Evolutionary conservation across 2,329 filamentous ascomycete species (phyloP).

Genomic region (Hymenotorrendiella dingleyae): DNA sequence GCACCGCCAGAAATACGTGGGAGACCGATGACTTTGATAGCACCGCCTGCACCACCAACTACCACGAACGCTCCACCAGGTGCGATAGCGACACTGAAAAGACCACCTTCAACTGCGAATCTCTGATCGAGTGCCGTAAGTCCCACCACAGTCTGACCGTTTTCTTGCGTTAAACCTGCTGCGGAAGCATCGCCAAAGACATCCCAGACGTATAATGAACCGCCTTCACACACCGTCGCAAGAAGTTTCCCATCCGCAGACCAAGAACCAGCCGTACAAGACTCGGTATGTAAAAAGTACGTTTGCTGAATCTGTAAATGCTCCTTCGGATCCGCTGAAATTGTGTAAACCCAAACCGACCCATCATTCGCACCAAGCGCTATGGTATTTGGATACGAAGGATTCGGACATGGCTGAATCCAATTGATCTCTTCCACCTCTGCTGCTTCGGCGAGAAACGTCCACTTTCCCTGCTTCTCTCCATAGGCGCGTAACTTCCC

Average conservation of each 20-base stretch:
- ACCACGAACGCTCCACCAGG: conserved; percentile 75
- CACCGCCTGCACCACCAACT: conserved; percentile 80
- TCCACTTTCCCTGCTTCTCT: conserved; percentile 9
- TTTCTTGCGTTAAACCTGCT: conserved; percentile 49
- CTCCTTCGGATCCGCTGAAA: conserved; percentile 35
- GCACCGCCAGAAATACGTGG: conserved; percentile 48
- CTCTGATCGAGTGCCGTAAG: conserved; percentile 79
- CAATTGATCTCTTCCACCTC: conserved; percentile 97
- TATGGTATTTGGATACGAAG: conserved; percentile 69
- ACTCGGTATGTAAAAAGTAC: conserved; percentile 82
- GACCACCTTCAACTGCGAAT: conserved; percentile 84
- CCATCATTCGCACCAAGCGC: conserved; percentile 87
- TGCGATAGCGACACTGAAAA: conserved; percentile 82
- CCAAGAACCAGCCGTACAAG: conserved; percentile 89
- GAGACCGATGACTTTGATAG: conserved; percentile 78
- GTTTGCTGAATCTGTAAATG: conserved; percentile 79
- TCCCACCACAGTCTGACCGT: conserved; percentile 62
- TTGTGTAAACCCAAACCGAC: conserved; percentile 91
- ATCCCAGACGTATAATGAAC: conserved; percentile 87
- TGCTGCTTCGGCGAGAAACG: conserved; percentile 51
- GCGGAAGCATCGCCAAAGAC: conserved; percentile 32
- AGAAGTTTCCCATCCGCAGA: conserved; percentile 80
- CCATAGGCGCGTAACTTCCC: conserved; percentile 54
- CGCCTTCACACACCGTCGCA: conserved; percentile 84
- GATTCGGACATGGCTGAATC: conserved; percentile 68